Evolutionary conservation across 768 basidiomycete species (phyloP).

Genomic region (Hemileccinum rubropunctum): DNA sequence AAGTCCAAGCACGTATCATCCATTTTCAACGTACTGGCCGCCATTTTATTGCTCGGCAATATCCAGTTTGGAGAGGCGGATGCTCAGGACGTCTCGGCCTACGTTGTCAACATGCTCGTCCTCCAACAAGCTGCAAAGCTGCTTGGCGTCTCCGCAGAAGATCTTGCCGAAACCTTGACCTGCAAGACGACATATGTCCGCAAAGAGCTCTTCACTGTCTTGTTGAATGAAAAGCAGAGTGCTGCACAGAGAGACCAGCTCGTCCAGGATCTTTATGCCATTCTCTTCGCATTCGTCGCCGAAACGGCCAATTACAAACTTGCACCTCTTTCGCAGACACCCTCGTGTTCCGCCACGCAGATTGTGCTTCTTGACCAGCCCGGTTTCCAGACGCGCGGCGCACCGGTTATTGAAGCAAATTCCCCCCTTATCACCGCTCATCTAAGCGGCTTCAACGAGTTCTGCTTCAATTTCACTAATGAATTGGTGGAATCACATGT

Average conservation of each 20-base stretch:
- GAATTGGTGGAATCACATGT: slow-evolving; percentile 60
- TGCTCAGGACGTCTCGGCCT: slow-evolving; percentile 52
- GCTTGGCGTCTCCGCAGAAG: slow-evolving; percentile 53
- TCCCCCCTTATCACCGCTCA: slow-evolving; percentile 54
- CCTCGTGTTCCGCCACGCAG: slow-evolving; percentile 41
- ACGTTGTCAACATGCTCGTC: slow-evolving; percentile 43
- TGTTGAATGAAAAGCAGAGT: slow-evolving; percentile 52
- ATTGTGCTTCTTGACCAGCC: slow-evolving; percentile 55
- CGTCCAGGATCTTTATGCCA: slow-evolving; percentile 58
- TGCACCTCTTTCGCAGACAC: slow-evolving; percentile 41
- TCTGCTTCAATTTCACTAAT: slow-evolving; percentile 57
- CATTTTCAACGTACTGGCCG: slow-evolving; percentile 51
- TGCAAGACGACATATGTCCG: slow-evolving; percentile 57
- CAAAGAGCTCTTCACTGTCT: slow-evolving; percentile 55
- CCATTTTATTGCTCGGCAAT: slow-evolving; percentile 58
- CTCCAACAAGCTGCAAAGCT: slow-evolving; percentile 49
- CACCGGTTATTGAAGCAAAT: slow-evolving; percentile 37
- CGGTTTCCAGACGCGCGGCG: slow-evolving; percentile 54
- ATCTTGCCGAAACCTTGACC: slow-evolving; percentile 52
- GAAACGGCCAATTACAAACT: slow-evolving; percentile 62
- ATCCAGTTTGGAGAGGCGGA: slow-evolving; percentile 55
- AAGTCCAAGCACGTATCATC: slow-evolving; percentile 56
- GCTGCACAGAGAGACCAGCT: slow-evolving; percentile 52
- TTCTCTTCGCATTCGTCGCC: slow-evolving; percentile 60
- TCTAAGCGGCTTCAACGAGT: slow-evolving; percentile 60